Evolutionary conservation across 305 asterid genomes (phyloP), one percentile per base, ranked within the genome.

Genomic region (Rubia tinctorum): DNA sequence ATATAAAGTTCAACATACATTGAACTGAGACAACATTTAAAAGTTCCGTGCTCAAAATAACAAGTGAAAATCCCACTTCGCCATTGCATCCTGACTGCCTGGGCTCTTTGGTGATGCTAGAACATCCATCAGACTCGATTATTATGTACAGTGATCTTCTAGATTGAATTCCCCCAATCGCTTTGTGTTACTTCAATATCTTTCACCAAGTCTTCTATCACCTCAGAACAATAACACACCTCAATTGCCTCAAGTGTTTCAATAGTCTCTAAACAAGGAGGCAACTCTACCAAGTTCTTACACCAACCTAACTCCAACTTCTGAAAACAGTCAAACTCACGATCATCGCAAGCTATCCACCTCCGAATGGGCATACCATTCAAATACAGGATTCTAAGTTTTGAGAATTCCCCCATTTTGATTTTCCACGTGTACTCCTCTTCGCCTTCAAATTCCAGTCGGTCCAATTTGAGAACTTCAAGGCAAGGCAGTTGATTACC

Each of bases 331-430:
- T n/a, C 64, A 22, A 58, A 58, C 34, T 51, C 59, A 51, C 22
- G 37, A 58, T 59, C 64, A 8, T 59, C 64, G 13, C 64, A 59
- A 59, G 64, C 64, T 58, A 8, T 58, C 63, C 63, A 58, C 15
- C 63, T 20, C 12, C 0, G 14, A 58, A 58, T 0, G 6, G 0
- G 6, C 30, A 8, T 0, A 23, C 4, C 0, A 20, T 0, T 8
- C 63, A 58, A 1, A n/a, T 58, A 12, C 37, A 58, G 2, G 34
- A 58, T 22, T 58, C 15, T 22, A 8, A 58, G 34, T 22, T 20
- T 58, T 8, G 64, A 20, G 14, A 58, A 58, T 9, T 58, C 64
- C 2, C 34, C 64, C 7, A 0, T 11, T 22, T 22, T 58, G 34
- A 58, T 58, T 58, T 58, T 34, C 64, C 27, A 23, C 6, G 22